Evolutionary conservation across 1,139 yeast genomes (phyloP), one percentile per base, ranked within the genome.

Genomic region (Magnusiomyces paraingens): DNA sequence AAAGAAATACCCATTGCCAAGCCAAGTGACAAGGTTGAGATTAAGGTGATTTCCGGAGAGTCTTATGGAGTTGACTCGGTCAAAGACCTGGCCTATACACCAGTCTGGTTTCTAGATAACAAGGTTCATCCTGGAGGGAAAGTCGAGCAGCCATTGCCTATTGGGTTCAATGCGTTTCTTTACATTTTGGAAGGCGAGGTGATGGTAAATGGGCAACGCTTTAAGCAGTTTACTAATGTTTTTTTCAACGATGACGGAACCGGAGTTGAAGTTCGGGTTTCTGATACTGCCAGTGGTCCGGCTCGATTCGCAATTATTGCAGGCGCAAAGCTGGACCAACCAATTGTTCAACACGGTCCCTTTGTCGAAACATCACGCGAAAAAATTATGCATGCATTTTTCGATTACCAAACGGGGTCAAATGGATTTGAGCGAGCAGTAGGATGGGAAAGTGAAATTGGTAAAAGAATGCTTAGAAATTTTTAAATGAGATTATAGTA

Each of bases 311-410:
- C 41, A 2, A 11, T 87, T 22, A 72, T 86, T 58, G 93, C 89
- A 46, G 95, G 95, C 50, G 70, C 84, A 65, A 77, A 78, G 44
- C 71, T 86, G 56, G 79, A 85, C 59, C 95, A 86, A 69, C 76
- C 79, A 20, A 76, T 83, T 50, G 84, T 85, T 32, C 94, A 86
- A 66, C 83, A 86, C 63, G 95, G 95, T 20, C 94, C 94, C 22
- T 86, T 85, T 66, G 91, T 83, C n/a, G 89, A 84, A 53, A 76
- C 81, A 14, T 70, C 81, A 20, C 72, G 73, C 54, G 81, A 77
- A 51, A 78, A 77, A 57, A 81, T 85, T 53, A 76, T 77, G 59
- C 68, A 82, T 61, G 88, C 84, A 0, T 80, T 54, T 83, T 79
- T 2, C 21, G 54, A 54, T 22, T 54, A 35, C 20, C 51, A 43